These are phyloP conservation scores for Diaporthe helianthi DNA, from an alignment of 2,329 filamentous ascomycete genomes.

Conservation along the genomic window DNA sequence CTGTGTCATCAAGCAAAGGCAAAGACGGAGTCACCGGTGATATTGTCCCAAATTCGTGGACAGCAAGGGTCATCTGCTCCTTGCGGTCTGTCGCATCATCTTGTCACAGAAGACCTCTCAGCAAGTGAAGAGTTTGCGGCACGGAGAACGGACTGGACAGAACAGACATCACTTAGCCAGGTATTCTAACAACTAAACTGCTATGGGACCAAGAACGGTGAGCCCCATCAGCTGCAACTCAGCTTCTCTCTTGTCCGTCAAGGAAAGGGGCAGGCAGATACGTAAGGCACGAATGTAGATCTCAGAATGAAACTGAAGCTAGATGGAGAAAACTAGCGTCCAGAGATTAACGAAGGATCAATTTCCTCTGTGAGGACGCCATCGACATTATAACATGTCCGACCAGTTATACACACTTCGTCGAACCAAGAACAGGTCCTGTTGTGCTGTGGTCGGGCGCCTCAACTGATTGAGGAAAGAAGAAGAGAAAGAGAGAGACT, in stretches of 20 bases:
- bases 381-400: constrained; percentile 41
- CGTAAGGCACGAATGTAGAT: constrained; percentile 54
- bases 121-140: background rate
- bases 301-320: constrained; percentile 64
- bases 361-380: constrained; percentile 53
- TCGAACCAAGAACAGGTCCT: constrained; percentile 36
- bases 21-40: background rate
- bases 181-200: background rate
- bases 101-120: background rate
- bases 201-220: background rate
- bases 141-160: background rate
- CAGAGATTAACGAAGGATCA: constrained; percentile 66
- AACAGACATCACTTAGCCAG: background rate
- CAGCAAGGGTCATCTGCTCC: background rate
- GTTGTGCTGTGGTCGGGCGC: constrained; percentile 47
- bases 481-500: constrained; percentile 37
- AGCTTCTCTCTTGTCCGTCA: background rate
- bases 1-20: background rate
- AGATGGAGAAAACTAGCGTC: constrained; percentile 55
- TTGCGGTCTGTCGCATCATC: background rate
- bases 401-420: constrained; percentile 42
- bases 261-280: background rate
- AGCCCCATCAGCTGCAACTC: background rate
- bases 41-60: background rate
- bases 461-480: constrained; percentile 59